Evolutionary conservation across 2,329 filamentous ascomycete genomes (phyloP).

Genomic region (Pseudocercospora crystallina): DNA sequence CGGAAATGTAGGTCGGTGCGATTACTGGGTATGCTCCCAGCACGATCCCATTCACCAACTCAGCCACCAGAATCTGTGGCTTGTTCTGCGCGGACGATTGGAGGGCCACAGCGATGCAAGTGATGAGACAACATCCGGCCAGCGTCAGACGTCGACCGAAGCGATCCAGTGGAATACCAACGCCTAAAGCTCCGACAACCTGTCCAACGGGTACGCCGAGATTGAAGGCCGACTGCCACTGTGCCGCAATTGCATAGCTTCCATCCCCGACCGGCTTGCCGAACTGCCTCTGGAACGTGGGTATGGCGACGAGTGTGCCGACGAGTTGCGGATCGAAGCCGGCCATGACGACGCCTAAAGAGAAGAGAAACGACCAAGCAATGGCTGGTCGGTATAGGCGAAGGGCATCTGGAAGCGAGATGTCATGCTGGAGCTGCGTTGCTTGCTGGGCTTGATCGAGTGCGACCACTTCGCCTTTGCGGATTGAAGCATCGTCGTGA

Average conservation of each 20-base stretch:
- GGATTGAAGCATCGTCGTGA: background rate
- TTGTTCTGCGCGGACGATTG: constrained; percentile 31
- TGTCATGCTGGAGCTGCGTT: background rate
- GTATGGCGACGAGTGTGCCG: constrained; percentile 1
- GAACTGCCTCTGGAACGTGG: constrained; percentile 1
- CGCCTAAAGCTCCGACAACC: background rate
- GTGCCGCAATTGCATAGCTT: background rate
- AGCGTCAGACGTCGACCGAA: constrained; percentile 55
- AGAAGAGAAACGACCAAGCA: constrained; percentile 3
- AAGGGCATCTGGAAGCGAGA: background rate
- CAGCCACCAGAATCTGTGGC: constrained; percentile 45
- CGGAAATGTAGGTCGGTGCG: constrained; percentile 61
- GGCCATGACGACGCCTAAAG: constrained; percentile 1
- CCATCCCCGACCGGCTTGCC: background rate
- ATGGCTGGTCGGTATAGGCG: constrained; percentile 12
- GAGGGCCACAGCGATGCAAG: constrained; percentile 39
- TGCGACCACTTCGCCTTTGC: background rate
- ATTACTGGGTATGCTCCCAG: constrained; percentile 57
- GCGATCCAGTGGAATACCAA: constrained; percentile 1
- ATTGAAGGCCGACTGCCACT: constrained; percentile 2
- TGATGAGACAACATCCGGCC: constrained; percentile 36
- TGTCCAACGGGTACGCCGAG: background rate
- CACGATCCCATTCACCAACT: constrained; percentile 58
- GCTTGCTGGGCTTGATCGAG: background rate
- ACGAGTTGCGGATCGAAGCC: background rate